Base-by-base conservation (phyloP, 2,329 filamentous ascomycete genomes). In the Pezicula carpinea region DNA sequence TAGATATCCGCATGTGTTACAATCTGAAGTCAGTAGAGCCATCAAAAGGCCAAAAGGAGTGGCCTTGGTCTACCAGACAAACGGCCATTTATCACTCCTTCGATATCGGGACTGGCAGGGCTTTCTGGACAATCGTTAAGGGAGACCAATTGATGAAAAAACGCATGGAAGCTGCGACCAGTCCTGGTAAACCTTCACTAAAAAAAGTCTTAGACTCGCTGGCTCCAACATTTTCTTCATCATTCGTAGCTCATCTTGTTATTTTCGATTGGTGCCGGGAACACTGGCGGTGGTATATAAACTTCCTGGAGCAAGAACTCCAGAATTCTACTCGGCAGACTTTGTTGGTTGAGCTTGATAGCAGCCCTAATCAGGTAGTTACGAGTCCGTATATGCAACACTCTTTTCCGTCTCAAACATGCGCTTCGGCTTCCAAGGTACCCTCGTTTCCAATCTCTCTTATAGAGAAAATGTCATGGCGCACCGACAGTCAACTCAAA, bases 271-370 rank as follows among this genome's bases (percentile, higher is more conserved):
- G 68, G 68, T 60, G 66, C 2, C 56, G 51, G 3, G 68, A 72
- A 44, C 61, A 69, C 17, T 72, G 69, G 69, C 61, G 67, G 2
- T 68, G 66, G 64, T 72, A 68, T 50, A 60, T 71, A 8, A 66
- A 65, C 21, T 57, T 56, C 34, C 52, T 71, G 0, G 67, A 71
- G 47, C 44, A 62, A 3, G 35, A 34, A 14, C 44, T 67, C 15
- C 61, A 64, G 23, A 23, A 41, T 8, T 42, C 54, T 15, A 46
- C 44, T 14, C 33, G 44, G 19, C 44, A 39, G 13, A 43, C 46
- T 14, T 23, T 46, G 13, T 39, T 31, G 15, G 29, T 43, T 15
- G 29, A 33, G 6, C 13, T 33, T 43, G 29, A 22, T 17, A n/a
- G 17, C 13, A 21, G 22, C 14, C 13, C 4, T 29, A n/a, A 6